phyloP scores from a whole-genome alignment of 257 asterid species.

The Asclepias syriaca region DNA sequence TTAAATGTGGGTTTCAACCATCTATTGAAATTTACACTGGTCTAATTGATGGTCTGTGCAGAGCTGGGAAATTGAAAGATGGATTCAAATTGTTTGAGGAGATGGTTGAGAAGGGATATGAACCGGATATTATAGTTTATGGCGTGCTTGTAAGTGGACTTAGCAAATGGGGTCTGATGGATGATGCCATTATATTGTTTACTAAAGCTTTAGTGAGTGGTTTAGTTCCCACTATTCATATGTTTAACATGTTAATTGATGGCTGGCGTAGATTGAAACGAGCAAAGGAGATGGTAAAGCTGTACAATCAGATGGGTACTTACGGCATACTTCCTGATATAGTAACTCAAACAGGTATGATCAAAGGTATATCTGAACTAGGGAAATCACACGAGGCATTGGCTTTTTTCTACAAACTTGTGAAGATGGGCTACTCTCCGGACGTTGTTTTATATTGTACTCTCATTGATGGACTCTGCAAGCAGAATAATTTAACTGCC shows the following conservation, averaged over 20 bases:
- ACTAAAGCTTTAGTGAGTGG: conserved; percentile 24
- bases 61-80: conserved; percentile 27
- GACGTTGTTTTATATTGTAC: conserved; percentile 34
- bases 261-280: conserved; percentile 36
- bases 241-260: conserved; percentile 36
- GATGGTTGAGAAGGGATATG: conserved; percentile 26
- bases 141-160: conserved; percentile 17
- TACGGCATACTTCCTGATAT: conserved; percentile 31
- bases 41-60: conserved; percentile 29
- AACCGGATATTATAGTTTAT: conserved; percentile 15
- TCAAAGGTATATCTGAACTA: conserved; percentile 24
- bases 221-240: conserved; percentile 24
- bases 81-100: conserved; percentile 25
- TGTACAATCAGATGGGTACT: conserved; percentile 26
- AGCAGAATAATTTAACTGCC: conserved; percentile 26
- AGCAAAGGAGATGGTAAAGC: conserved; percentile 17
- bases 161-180: conserved; percentile 21
- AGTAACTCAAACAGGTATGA: conserved; percentile 29
- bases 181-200: conserved; percentile 20
- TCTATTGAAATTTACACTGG: conserved; percentile 1
- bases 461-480: conserved; percentile 38
- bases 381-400: conserved; percentile 23
- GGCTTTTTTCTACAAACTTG: conserved; percentile 28
- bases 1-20: conserved; percentile 16
- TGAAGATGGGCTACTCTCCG: conserved; percentile 32